A percentile compares a stretch with the other conserved stretches of the same genome.
Conservation (phyloP, 352 stramenopile species). For the Globisporangium alternatum region DNA sequence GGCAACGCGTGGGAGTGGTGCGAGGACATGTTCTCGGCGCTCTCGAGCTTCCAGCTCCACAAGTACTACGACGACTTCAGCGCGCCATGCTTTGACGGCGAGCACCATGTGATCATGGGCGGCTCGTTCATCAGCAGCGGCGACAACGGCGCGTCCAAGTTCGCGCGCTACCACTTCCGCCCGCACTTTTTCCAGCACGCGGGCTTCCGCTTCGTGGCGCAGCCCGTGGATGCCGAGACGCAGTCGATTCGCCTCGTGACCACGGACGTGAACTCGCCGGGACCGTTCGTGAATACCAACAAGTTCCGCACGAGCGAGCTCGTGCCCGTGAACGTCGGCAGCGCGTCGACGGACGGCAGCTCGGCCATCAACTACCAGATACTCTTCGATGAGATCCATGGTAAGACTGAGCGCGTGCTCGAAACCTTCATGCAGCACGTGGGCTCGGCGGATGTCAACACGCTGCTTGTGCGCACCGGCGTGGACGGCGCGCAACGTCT, state of each 20-base stretch:
- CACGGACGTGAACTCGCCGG: conserved; percentile 67
- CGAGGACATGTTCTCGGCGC: conserved; percentile 93
- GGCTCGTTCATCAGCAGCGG: conserved; percentile 94
- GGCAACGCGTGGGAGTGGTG: conserved; percentile 97
- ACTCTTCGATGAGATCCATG: conserved; percentile 57
- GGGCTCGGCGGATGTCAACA: conserved; percentile 19
- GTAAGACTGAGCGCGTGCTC: conserved; percentile 57
- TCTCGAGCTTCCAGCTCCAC: conserved; percentile 90
- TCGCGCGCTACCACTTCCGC: conserved; percentile 95
- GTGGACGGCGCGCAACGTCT: conserved; percentile 38
- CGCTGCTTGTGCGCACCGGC: conserved; percentile 41
- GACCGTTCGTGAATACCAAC: conserved; percentile 58
- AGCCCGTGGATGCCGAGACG: conserved; percentile 61
- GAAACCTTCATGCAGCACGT: conserved; percentile 49
- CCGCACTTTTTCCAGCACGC: conserved; percentile 97
- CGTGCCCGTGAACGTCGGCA: conserved; percentile 27
- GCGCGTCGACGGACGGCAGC: background rate
- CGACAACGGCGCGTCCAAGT: conserved; percentile 93
- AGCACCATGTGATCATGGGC: conserved; percentile 96
- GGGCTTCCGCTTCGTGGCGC: conserved; percentile 92
- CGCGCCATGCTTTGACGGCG: conserved; percentile 96
- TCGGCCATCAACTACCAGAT: conserved; percentile 21
- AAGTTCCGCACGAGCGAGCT: conserved; percentile 56
- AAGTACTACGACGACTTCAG: conserved; percentile 97
- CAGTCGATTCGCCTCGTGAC: conserved; percentile 58